Evolutionary conservation across 2,329 filamentous ascomycete species (phyloP).

Genomic region (Colletotrichum tanaceti): DNA sequence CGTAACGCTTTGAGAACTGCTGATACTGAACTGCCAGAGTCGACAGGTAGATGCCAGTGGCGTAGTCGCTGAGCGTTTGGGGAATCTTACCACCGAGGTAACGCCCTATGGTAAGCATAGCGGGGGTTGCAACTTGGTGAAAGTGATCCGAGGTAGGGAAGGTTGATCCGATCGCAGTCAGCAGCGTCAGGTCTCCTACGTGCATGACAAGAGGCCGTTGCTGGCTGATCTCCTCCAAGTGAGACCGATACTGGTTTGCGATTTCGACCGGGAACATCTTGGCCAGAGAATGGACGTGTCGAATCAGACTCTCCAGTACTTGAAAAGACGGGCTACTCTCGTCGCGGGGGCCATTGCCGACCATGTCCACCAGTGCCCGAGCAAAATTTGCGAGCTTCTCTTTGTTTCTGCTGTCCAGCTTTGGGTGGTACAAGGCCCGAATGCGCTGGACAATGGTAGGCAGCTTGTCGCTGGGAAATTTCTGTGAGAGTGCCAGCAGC

Average conservation of each 20-base stretch:
- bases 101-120: slow-evolving; percentile 83
- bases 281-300: slow-evolving; percentile 92
- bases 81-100: slow-evolving; percentile 85
- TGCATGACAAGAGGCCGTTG: slow-evolving; percentile 63
- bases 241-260: slow-evolving; percentile 79
- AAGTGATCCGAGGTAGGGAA: slow-evolving; percentile 98
- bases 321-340: slow-evolving; percentile 67
- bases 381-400: slow-evolving; percentile 79
- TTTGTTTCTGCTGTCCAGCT: slow-evolving; percentile 87
- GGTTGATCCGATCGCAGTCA: slow-evolving; percentile 84
- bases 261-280: slow-evolving; percentile 86
- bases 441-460: slow-evolving; percentile 89
- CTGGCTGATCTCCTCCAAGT: slow-evolving; percentile 69
- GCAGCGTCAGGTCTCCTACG: slow-evolving; percentile 80
- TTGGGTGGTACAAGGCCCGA: slow-evolving; percentile 90
- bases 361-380: slow-evolving; percentile 71
- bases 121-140: slow-evolving; percentile 92
- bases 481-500: slow-evolving; percentile 73
- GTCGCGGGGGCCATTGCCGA: slow-evolving; percentile 54
- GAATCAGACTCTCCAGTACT: slow-evolving; percentile 81
- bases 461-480: slow-evolving; percentile 72
- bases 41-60: slow-evolving; percentile 81
- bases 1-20: slow-evolving; percentile 82
- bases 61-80: slow-evolving; percentile 72
- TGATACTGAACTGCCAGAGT: slow-evolving; percentile 87